phyloP scores from a whole-genome alignment of 1,284 basidiomycete species.

The Cryptococcus depauperatus region DNA sequence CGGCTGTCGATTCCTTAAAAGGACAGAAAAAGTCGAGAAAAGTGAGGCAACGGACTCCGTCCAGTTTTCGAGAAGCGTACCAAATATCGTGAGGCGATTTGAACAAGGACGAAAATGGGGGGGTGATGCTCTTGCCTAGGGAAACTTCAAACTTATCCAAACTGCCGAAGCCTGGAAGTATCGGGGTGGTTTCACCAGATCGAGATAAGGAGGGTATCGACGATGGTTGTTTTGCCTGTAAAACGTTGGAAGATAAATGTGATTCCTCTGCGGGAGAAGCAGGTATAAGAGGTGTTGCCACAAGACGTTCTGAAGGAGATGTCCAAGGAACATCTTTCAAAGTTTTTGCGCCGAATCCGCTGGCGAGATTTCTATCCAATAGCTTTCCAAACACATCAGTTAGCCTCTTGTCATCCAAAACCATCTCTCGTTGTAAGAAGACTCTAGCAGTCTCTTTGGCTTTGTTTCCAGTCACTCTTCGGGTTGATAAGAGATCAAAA shows the following conservation, averaged over 20 bases:
- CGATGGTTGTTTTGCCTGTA: neutral
- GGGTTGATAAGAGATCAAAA: slow-evolving; percentile 14
- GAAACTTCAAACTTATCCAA: slow-evolving; percentile 25
- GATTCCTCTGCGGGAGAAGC: neutral
- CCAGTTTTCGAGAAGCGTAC: slow-evolving; percentile 42
- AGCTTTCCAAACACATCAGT: slow-evolving; percentile 27
- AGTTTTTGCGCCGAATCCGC: slow-evolving; percentile 29
- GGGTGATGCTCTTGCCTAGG: slow-evolving; percentile 28
- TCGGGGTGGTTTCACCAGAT: slow-evolving; percentile 2
- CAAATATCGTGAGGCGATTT: slow-evolving; percentile 12
- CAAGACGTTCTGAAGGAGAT: neutral
- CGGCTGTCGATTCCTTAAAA: neutral
- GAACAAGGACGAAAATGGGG: slow-evolving; percentile 21
- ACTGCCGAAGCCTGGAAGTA: slow-evolving; percentile 2
- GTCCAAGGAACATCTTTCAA: slow-evolving; percentile 24
- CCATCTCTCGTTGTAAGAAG: slow-evolving; percentile 18
- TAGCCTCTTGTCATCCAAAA: slow-evolving; percentile 5
- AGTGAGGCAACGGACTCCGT: slow-evolving; percentile 36
- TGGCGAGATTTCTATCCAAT: slow-evolving; percentile 33
- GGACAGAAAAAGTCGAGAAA: slow-evolving; percentile 32
- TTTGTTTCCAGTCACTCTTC: slow-evolving; percentile 15
- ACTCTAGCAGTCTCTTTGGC: slow-evolving; percentile 13
- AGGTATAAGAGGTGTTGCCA: neutral
- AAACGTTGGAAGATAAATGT: neutral
- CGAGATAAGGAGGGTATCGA: neutral